phyloP scores from a whole-genome alignment of 495 filamentous ascomycete genomes.

The Elasticomyces elasticus region DNA sequence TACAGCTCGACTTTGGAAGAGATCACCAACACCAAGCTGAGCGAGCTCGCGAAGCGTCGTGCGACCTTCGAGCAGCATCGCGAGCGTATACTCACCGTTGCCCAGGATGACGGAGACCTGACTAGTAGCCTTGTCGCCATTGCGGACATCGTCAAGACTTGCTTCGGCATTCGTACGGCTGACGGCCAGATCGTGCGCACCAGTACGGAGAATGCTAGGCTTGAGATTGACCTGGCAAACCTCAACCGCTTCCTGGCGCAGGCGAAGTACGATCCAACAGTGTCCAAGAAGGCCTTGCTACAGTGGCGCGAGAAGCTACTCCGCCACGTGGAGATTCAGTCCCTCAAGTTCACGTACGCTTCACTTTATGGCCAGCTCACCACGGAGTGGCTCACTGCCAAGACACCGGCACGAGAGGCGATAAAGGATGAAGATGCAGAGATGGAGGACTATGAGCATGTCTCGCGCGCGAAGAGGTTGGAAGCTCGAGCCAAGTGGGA shows the following conservation, averaged over 20 bases:
- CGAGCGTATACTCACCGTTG: neutral
- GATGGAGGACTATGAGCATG: conserved; percentile 30
- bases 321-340: conserved; percentile 23
- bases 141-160: neutral
- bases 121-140: neutral
- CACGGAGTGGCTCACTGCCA: conserved; percentile 24
- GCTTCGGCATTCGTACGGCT: neutral
- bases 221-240: conserved; percentile 4
- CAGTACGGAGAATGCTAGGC: neutral
- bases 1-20: conserved; percentile 18
- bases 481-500: conserved; percentile 48
- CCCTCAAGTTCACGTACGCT: conserved; percentile 26
- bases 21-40: conserved; percentile 24
- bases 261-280: conserved; percentile 4
- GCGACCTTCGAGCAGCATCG: conserved; percentile 13
- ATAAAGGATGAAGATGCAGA: conserved; percentile 8
- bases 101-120: neutral
- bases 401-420: conserved; percentile 6
- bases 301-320: neutral
- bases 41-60: conserved; percentile 20
- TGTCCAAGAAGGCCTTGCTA: neutral
- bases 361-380: conserved; percentile 24
- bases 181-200: neutral
- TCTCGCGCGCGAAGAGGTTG: neutral
- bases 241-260: conserved; percentile 3